Evolutionary conservation across 169 alveolate genomes (phyloP), one percentile per base, ranked within the genome.

Genomic region (Plasmodium gallinaceum): DNA sequence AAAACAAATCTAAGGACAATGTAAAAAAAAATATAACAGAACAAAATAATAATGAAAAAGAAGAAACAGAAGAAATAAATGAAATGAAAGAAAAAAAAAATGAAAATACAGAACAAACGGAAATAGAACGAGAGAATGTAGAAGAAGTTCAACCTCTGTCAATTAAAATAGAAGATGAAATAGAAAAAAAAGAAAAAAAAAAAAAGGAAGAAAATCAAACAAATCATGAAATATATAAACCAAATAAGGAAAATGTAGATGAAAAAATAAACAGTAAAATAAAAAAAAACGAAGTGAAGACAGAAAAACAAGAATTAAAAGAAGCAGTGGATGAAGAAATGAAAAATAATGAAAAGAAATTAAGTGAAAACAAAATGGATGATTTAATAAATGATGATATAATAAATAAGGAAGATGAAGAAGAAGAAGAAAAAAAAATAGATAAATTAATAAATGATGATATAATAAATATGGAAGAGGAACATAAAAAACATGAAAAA

Each of bases 301-400:
- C 26, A n/a, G 45, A 48, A 54, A 48, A 74, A 16, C 18, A 54
- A 64, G 48, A 48, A 16, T 24, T 16, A 64, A 42, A 74, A 48
- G n/a, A n/a, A n/a, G n/a, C n/a, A n/a, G n/a, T n/a, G n/a, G n/a
- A n/a, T n/a, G n/a, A n/a, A n/a, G 75, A 76, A 51, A 58, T 54
- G 26, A 54, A 76, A 22, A 20, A 18, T 39, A 66, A 76, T 22
- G 88, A 76, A 18, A n/a, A n/a, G n/a, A n/a, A n/a, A n/a, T n/a
- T n/a, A n/a, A n/a, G n/a, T n/a, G n/a, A n/a, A n/a, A 16, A 74
- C n/a, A 74, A 74, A 52, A 74, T 74, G 39, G 32, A 74, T 12
- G 18, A 74, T 22, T 48, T 74, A 32, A 62, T 74, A 74, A 54
- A 74, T 37, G 58, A 20, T 14, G 87, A 74, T 57, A 74, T 37